Evolutionary conservation across 2,329 filamentous ascomycete species (phyloP).

Genomic region (Exophiala sp.): DNA sequence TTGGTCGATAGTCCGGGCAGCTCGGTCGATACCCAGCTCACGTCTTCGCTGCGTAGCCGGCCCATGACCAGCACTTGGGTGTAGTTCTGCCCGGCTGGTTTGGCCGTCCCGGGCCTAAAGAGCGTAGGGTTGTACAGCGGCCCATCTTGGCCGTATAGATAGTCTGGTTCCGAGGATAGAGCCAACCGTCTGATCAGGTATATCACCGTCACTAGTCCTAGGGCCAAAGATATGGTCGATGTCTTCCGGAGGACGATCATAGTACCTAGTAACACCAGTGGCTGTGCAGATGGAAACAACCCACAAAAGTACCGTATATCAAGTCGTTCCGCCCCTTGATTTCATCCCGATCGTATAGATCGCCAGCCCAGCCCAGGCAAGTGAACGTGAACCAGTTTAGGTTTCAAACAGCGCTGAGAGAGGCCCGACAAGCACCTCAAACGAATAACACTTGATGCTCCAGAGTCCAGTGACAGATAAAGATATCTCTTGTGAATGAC

Average conservation of each 20-base stretch:
- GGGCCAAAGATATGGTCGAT: conserved; percentile 4
- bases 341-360: too few relatives aligned
- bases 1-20: conserved; percentile 33
- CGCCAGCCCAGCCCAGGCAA: too few relatives aligned
- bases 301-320: too few relatives aligned
- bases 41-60: conserved; percentile 33
- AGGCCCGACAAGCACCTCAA: too few relatives aligned
- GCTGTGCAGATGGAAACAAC: too few relatives aligned
- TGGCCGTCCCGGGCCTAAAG: conserved; percentile 36
- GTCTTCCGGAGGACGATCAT: conserved; percentile 10
- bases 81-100: conserved; percentile 47
- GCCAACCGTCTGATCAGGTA: conserved; percentile 3
- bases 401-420: too few relatives aligned
- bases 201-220: conserved; percentile 7
- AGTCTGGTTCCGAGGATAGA: not conserved
- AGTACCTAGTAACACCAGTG: too few relatives aligned
- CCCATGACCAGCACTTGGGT: conserved; percentile 50
- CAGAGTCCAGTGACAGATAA: too few relatives aligned
- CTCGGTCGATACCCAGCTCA: conserved; percentile 41
- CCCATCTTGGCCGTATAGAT: conserved; percentile 17
- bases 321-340: too few relatives aligned
- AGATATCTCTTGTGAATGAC: too few relatives aligned
- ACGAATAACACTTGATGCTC: too few relatives aligned
- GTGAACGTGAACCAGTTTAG: too few relatives aligned
- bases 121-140: conserved; percentile 27